Evolutionary conservation across 768 basidiomycete genomes (phyloP).

Genomic region (Suillus spraguei): DNA sequence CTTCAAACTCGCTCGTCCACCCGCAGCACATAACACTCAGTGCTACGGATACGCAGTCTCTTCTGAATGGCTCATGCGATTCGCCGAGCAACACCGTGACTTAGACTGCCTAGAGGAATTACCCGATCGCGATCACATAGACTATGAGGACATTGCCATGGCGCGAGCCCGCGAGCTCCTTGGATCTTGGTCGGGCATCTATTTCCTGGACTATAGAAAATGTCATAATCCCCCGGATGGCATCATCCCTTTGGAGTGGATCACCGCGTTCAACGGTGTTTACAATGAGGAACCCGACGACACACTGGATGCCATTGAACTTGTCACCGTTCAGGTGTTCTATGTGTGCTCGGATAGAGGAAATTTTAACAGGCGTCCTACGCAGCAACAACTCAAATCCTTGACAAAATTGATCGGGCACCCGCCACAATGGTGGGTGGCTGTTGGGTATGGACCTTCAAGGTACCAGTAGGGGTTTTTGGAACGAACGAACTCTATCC

Average conservation of each 20-base stretch:
- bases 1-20: not conserved
- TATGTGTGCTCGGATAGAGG: not conserved
- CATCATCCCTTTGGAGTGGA: not conserved
- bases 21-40: not conserved
- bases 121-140: not conserved
- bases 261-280: not conserved
- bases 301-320: not conserved
- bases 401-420: not conserved
- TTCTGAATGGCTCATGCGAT: not conserved
- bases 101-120: not conserved
- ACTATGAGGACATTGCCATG: not conserved
- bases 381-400: not conserved
- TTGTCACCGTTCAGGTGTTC: not conserved
- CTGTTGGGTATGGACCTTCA: not conserved
- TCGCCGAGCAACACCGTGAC: not conserved
- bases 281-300: not conserved
- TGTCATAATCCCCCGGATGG: not conserved
- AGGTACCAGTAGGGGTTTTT: too few relatives aligned
- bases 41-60: not conserved
- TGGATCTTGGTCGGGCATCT: not conserved
- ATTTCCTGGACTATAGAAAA: not conserved
- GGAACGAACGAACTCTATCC: too few relatives aligned
- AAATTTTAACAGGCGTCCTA: not conserved
- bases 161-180: not conserved
- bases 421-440: not conserved